Base-by-base conservation (phyloP, 164 flowering plant species). In the Berberis vulgaris region DNA sequence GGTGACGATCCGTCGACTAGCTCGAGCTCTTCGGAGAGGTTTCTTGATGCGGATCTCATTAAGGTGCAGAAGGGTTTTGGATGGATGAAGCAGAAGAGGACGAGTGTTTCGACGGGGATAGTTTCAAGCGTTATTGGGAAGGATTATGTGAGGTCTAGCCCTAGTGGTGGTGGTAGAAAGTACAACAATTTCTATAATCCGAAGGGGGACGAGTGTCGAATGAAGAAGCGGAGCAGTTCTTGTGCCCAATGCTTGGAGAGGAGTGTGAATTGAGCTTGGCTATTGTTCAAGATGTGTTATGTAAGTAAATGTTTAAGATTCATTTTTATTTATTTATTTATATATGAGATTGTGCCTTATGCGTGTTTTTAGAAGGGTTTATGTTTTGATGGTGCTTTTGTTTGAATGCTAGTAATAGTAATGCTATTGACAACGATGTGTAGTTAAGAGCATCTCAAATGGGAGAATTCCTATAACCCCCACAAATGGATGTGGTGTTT, bases 201-300 rank as follows among this genome's bases (percentile, higher is more conserved):
- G 11, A 80, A 78, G 65, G 81, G 11, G 45, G 49, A 41, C 49
- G 60, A 39, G 49, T 61, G 49, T 66, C 67, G n/a, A 65, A 63
- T 9, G 85, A 82, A 41, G 86, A 82, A 45, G 80, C 79, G 1
- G 95, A 87, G 74, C 88, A 86, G 78, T 88, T 88, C 61, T 65
- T 93, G 68, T 85, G 70, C 66, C 84, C 94, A 1, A 82, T 89
- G 94, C 94, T 93, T 53, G 92, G 96, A 2, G 78, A 81, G 3
- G 85, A 75, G 6, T 80, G 79, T 57, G 86, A 83, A 44, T 72
- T 93, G 58, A 77, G 82, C 78, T 58, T 90, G 82, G 96, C 74
- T 44, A 90, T 93, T 39, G 88, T 89, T 47, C 78, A 78, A 75
- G 97, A 89, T 70, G 94, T 89, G 1, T 76, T 86, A 1, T 74